Base-by-base conservation (phyloP, 1,284 basidiomycete genomes). In the Phlebopus sp. region DNA sequence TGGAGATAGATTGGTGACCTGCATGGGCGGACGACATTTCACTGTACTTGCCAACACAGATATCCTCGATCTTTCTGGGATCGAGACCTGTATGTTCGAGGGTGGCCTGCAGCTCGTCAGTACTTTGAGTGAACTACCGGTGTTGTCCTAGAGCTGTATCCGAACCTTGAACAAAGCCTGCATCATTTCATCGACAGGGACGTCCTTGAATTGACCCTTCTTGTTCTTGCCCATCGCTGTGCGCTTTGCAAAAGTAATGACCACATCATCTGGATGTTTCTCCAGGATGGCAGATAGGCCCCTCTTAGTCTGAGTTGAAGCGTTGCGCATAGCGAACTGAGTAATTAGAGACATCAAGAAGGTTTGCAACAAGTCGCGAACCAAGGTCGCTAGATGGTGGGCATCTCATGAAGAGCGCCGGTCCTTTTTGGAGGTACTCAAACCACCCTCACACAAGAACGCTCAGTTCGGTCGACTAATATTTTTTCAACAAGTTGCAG, bases 201-300 rank as follows among this genome's bases (percentile, higher is more conserved):
- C 71, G 57, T 92, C 86, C 65, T 88, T 91, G 55, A 90, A 71
- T 55, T 87, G 85, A 11, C 91, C 90, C 64, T 91, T 92, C 72
- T 79, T 84, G 25, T 84, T 81, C 55, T 75, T 80, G 37, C 89
- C 87, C 58, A 90, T 77, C 11, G 89, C 82, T 7, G 88, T 91
- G 27, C 91, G 81, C 56, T 87, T 84, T 17, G 88, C 85, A 58
- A 90, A 90, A 1, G 90, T 92, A 49, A 95, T 83, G 56, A 94
- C 92, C 8, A 92, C 85, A 67, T 92, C 90, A 55, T 90, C 78
- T 0, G 83, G 79, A 51, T 75, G 81, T 75, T 84, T 87, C 62
- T 82, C 72, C n/a, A 88, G 69, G 45, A 82, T 63, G 9, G 70
- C 64, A 32, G 69, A 49, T 18, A 72, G 62, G 14, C 81, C 81